Evolutionary conservation across 768 basidiomycete genomes (phyloP).

Genomic region (Rhodotorula paludigena): DNA sequence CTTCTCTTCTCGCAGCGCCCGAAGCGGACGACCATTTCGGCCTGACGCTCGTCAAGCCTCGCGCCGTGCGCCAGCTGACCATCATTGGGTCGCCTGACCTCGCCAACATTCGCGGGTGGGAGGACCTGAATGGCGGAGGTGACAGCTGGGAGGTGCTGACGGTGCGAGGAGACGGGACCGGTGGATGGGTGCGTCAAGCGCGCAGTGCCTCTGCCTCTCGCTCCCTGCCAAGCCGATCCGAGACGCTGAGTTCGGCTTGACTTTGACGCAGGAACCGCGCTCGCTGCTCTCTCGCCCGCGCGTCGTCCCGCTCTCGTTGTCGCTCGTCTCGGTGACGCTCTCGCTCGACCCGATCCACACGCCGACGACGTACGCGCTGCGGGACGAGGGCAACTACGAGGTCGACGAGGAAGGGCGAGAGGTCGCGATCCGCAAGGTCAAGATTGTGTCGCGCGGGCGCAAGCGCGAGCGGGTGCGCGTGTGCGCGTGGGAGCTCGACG

Average conservation of each 20-base stretch:
- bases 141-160: constrained; percentile 38
- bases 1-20: too few relatives aligned
- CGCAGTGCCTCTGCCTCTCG: neutral
- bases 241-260: too few relatives aligned
- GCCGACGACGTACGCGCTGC: constrained; percentile 18
- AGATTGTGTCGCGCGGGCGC: constrained; percentile 25
- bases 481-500: constrained; percentile 36
- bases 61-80: neutral
- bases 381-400: constrained; percentile 8
- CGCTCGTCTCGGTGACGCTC: constrained; percentile 16
- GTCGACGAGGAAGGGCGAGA: constrained; percentile 13
- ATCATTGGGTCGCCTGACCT: constrained; percentile 32
- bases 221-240: too few relatives aligned
- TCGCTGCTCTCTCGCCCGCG: neutral
- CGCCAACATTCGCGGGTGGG: constrained; percentile 31
- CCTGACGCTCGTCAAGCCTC: constrained; percentile 23
- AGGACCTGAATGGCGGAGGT: constrained; percentile 19
- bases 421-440: constrained; percentile 25
- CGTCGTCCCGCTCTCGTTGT: neutral
- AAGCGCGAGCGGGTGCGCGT: constrained; percentile 29
- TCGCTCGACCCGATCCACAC: constrained; percentile 27
- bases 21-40: constrained; percentile 35
- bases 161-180: constrained; percentile 10
- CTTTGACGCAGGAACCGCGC: constrained; percentile 12
- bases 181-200: constrained; percentile 36